Conservation (phyloP, 1,284 basidiomycete species). For the Cryptococcus sp. region DNA sequence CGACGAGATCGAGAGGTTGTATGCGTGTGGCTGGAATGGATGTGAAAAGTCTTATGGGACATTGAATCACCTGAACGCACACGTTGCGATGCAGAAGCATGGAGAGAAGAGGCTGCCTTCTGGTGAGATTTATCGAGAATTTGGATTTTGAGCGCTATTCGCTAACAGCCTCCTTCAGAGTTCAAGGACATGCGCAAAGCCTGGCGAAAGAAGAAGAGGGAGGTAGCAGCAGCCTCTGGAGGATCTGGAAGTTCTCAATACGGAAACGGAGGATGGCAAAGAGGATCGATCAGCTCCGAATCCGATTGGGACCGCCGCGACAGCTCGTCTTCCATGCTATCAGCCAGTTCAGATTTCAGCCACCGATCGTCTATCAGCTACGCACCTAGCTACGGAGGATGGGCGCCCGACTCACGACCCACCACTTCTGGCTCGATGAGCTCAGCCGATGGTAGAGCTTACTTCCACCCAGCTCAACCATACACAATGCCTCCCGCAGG, state of each 20-base stretch:
- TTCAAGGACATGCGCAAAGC: constrained; percentile 97
- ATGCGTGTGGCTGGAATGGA: constrained; percentile 58
- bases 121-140: constrained; percentile 26
- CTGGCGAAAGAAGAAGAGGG: constrained; percentile 91
- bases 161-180: constrained; percentile 60
- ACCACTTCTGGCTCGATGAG: constrained; percentile 30
- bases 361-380: constrained; percentile 11
- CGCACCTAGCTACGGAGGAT: constrained; percentile 7
- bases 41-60: constrained; percentile 60
- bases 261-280: constrained; percentile 11
- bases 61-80: constrained; percentile 61
- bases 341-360: constrained; percentile 16
- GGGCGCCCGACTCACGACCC: constrained; percentile 21
- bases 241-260: constrained; percentile 31
- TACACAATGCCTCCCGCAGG: not conserved
- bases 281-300: constrained; percentile 28
- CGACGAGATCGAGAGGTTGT: constrained; percentile 60
- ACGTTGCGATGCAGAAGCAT: constrained; percentile 61
- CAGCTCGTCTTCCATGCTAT: constrained; percentile 22
- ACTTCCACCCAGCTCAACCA: constrained; percentile 9
- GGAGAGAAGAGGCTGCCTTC: constrained; percentile 58
- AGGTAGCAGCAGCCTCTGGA: constrained; percentile 54
- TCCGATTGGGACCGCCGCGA: constrained; percentile 36
- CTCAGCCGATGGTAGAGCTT: constrained; percentile 23
- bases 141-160: not conserved